These are phyloP conservation scores for Neurospora cerealis DNA, from an alignment of 495 filamentous ascomycete genomes.

Conservation along the genomic window DNA sequence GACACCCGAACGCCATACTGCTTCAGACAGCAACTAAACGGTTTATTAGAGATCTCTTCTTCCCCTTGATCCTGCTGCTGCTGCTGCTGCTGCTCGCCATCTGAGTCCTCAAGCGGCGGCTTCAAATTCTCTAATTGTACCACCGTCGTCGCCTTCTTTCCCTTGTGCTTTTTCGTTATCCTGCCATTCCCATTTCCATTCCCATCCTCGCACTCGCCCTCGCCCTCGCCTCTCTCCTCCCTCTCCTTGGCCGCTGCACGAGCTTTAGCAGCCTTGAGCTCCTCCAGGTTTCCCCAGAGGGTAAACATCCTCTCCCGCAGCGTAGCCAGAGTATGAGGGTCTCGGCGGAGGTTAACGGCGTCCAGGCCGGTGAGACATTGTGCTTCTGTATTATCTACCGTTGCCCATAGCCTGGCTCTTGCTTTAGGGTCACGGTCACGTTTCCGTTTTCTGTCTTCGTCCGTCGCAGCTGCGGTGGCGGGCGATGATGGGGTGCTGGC, in stretches of 20 bases:
- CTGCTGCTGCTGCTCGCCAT: conserved; percentile 9
- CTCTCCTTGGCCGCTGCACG: not conserved
- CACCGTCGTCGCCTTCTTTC: not conserved
- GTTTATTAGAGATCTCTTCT: conserved; percentile 28
- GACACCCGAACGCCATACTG: conserved; percentile 46
- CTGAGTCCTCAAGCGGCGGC: conserved; percentile 18
- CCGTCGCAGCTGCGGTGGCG: not conserved
- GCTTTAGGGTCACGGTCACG: conserved; percentile 10
- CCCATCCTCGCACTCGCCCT: not conserved
- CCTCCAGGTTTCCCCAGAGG: conserved; percentile 83
- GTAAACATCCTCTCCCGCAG: conserved; percentile 65
- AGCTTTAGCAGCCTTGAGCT: conserved; percentile 37
- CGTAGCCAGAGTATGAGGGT: conserved; percentile 31
- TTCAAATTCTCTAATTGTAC: not conserved
- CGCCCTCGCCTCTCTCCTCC: not conserved
- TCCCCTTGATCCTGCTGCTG: not conserved
- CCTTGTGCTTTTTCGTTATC: not conserved
- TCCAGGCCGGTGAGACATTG: conserved; percentile 56
- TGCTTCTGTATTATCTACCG: conserved; percentile 55
- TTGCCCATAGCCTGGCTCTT: conserved; percentile 45
- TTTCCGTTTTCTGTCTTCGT: not conserved
- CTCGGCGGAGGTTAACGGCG: conserved; percentile 53
- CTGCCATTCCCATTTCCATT: not conserved
- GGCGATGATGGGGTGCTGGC: conserved; percentile 15
- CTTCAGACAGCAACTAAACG: conserved; percentile 51